Conservation (phyloP, 768 basidiomycete species). For the Phaeotremella fagi region DNA sequence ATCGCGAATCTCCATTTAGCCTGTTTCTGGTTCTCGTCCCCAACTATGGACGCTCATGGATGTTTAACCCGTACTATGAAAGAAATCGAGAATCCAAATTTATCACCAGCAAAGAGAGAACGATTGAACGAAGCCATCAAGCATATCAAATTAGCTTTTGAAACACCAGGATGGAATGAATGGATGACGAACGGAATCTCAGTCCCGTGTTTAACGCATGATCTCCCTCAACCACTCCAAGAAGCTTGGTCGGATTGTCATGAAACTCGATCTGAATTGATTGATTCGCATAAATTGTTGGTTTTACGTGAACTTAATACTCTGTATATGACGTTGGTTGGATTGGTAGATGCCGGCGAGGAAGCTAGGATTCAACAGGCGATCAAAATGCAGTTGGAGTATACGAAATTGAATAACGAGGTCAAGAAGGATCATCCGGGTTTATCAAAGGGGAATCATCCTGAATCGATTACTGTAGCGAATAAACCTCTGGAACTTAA, state of each 20-base stretch:
- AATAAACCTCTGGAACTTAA: too few species aligned
- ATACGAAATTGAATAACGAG: not conserved
- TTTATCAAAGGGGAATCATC: too few species aligned
- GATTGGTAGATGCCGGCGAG: conserved; percentile 12
- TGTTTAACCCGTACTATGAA: conserved; percentile 13
- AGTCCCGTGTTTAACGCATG: conserved; percentile 10
- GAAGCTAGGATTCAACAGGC: conserved; percentile 5
- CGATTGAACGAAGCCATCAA: conserved; percentile 16
- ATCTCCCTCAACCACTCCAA: conserved; percentile 12
- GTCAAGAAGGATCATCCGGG: conserved; percentile 5
- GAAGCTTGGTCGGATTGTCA: conserved; percentile 30
- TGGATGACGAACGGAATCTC: conserved; percentile 33
- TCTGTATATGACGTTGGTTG: conserved; percentile 3
- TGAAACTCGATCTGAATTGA: conserved; percentile 1
- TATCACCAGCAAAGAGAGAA: not conserved
- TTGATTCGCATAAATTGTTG: conserved; percentile 19
- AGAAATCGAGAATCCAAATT: conserved; percentile 3
- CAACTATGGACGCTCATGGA: conserved; percentile 15
- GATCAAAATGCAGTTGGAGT: not conserved
- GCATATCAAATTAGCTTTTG: conserved; percentile 20
- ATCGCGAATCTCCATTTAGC: conserved; percentile 37
- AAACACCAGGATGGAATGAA: conserved; percentile 26
- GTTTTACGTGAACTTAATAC: conserved; percentile 17
- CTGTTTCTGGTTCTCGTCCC: conserved; percentile 37
- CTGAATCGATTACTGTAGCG: conserved; percentile 7